Evolutionary conservation across 202 grass and related monocot species (phyloP).

Genomic region (Schoenoplectus triqueter): DNA sequence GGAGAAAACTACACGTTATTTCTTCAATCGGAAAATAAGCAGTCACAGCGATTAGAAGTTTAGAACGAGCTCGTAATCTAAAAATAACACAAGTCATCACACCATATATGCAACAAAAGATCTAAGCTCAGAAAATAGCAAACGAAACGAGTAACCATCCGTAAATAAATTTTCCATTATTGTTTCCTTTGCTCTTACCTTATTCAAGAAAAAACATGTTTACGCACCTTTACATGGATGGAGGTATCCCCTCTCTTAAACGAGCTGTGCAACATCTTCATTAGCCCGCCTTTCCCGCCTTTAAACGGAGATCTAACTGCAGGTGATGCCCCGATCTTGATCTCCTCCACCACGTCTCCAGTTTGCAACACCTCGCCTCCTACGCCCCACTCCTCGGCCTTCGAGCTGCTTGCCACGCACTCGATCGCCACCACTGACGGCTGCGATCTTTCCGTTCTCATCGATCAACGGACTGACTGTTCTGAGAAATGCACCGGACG

Average conservation of each 20-base stretch:
- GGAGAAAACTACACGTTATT: neutral
- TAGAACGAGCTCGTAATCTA: constrained; percentile 2
- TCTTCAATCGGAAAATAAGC: neutral
- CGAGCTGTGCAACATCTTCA: constrained; percentile 76
- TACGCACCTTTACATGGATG: constrained; percentile 65
- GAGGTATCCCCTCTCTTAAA: constrained; percentile 80
- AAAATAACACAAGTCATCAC: neutral
- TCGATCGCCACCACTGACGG: constrained; percentile 74
- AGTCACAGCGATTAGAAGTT: neutral
- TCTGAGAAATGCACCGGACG: neutral
- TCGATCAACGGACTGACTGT: constrained; percentile 15
- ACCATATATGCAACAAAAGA: constrained; percentile 11
- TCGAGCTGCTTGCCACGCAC: constrained; percentile 91
- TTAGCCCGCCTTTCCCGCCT: constrained; percentile 68
- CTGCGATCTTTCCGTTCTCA: constrained; percentile 44
- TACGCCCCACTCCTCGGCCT: constrained; percentile 93
- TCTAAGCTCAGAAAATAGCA: neutral
- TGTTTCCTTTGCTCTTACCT: neutral
- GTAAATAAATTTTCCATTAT: neutral
- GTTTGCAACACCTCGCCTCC: constrained; percentile 84
- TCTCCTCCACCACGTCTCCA: constrained; percentile 94
- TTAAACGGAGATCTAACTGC: constrained; percentile 78
- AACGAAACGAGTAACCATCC: neutral
- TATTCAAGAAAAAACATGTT: constrained; percentile 3
- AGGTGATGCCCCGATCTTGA: constrained; percentile 56